Evolutionary conservation across 2,329 filamentous ascomycete species (phyloP), one percentile per base, ranked within the genome.

Genomic region (Xylariaceae sp.): DNA sequence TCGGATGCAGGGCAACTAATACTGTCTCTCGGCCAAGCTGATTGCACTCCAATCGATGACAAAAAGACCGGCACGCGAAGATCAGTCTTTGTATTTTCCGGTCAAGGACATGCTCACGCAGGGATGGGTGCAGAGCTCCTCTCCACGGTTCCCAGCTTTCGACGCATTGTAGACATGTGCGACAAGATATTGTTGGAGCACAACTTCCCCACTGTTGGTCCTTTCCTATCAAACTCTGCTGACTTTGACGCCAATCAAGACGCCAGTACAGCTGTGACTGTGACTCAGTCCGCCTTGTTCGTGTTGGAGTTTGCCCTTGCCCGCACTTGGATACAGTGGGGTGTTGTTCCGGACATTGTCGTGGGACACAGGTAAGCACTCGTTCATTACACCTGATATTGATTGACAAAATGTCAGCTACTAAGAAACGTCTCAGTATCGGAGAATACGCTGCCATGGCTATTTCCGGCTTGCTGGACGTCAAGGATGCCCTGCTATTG

Each of bases 151-250:
- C 54, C 58, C 2, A 43, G 52, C 16, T 67, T 66, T 44, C 55
- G 48, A 12, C 5, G 34, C n/a, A 36, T 54, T 5, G 52, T 66
- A 12, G 37, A 54, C 7, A 46, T 49, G 17, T 60, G 63, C 33
- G 56, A 66, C 20, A 47, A 45, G 7, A 55, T 58, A 11, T 52
- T 56, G 25, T 27, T 49, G 4, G 42, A 47, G 8, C 54, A 57
- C 10, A 58, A 58, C n/a, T 64, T 63, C 35, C 58, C 61, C 8
- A 54, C 54, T 17, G 53, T 64, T 6, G 22, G 58, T 16, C 50
- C 60, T 57, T 23, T 77, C 11, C 25, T 29, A 29, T 29, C 25
- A 29, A 69, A 77, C n/a, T 67, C 72, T 4, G 75, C 48, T 2
- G 44, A 40, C 3, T 17, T 48, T 6, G 11, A 19, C 4, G 3